Evolutionary conservation across 345 rosid species (phyloP).

Genomic region (Chamaenerion angustifolium): DNA sequence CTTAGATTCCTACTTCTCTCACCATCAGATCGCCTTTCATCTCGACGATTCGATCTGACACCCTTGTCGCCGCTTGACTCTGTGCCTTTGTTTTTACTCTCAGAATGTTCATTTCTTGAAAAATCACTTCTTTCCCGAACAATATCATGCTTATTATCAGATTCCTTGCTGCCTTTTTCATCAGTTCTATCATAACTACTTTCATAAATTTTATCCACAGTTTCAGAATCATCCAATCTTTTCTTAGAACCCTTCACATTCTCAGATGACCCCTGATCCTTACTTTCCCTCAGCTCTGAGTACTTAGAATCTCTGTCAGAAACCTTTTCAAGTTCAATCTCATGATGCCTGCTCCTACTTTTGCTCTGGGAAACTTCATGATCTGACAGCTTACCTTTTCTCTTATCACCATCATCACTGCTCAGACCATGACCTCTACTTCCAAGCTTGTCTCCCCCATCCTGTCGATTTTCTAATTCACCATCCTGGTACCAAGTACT

Average conservation of each 20-base stretch:
- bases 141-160: slow-evolving; percentile 49
- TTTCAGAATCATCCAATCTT: slow-evolving; percentile 73
- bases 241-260: slow-evolving; percentile 50
- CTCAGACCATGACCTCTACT: slow-evolving; percentile 28
- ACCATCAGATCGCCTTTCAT: slow-evolving; percentile 42
- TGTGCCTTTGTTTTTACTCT: slow-evolving; percentile 32
- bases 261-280: slow-evolving; percentile 52
- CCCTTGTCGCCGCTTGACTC: slow-evolving; percentile 47
- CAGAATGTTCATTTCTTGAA: slow-evolving; percentile 40
- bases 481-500: slow-evolving; percentile 94
- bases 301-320: slow-evolving; percentile 46
- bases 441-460: slow-evolving; percentile 49
- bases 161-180: slow-evolving; percentile 38
- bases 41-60: slow-evolving; percentile 42
- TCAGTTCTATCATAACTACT: slow-evolving; percentile 36
- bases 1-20: slow-evolving; percentile 43
- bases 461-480: slow-evolving; percentile 48
- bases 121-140: slow-evolving; percentile 32
- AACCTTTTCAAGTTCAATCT: slow-evolving; percentile 35
- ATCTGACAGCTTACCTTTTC: slow-evolving; percentile 40
- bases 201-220: slow-evolving; percentile 38
- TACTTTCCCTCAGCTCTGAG: slow-evolving; percentile 59
- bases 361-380: slow-evolving; percentile 36
- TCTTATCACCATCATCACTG: slow-evolving; percentile 43
- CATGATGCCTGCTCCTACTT: slow-evolving; percentile 50